phyloP scores from a whole-genome alignment of 495 filamentous ascomycete species.

The Clohesyomyces aquaticus region DNA sequence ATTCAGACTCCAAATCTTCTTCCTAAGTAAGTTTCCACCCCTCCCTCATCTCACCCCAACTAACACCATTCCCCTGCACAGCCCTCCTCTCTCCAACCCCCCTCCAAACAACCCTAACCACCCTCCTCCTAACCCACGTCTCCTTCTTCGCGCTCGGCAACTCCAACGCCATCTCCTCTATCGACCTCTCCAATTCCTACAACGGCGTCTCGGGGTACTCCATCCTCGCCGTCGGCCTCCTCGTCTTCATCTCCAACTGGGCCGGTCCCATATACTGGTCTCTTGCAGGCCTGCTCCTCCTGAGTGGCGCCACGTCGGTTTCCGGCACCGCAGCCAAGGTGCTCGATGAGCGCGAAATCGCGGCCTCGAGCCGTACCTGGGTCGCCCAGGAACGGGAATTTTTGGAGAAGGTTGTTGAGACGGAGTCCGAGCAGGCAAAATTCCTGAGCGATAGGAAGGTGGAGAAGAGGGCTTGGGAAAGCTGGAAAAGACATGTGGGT shows the following conservation, averaged over 20 bases:
- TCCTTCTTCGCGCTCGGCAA: constrained; percentile 92
- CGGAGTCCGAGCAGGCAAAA: constrained; percentile 1
- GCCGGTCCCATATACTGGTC: constrained; percentile 88
- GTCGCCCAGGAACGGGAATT: constrained; percentile 18
- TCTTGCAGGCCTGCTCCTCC: constrained; percentile 60
- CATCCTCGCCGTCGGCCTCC: constrained; percentile 64
- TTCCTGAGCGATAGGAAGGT: no score
- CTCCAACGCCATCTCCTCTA: constrained; percentile 87
- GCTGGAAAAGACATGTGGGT: constrained; percentile 52
- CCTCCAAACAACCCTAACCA: constrained; percentile 39
- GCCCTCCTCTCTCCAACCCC: constrained; percentile 30
- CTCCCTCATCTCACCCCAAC: constrained; percentile 55
- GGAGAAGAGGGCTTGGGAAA: no score
- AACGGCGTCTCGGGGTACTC: constrained; percentile 59
- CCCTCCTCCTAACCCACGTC: constrained; percentile 46
- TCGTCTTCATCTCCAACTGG: constrained; percentile 92
- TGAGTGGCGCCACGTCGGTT: constrained; percentile 38
- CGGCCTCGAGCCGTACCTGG: background rate
- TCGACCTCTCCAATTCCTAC: constrained; percentile 57
- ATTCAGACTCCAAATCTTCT: constrained; percentile 61
- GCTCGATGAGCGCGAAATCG: constrained; percentile 15
- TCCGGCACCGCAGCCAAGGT: background rate
- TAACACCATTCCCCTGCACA: no score
- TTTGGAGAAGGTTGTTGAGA: constrained; percentile 4
- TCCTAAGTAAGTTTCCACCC: constrained; percentile 51